Evolutionary conservation across 2,329 filamentous ascomycete genomes (phyloP).

Genomic region (Diaporthe helianthi): DNA sequence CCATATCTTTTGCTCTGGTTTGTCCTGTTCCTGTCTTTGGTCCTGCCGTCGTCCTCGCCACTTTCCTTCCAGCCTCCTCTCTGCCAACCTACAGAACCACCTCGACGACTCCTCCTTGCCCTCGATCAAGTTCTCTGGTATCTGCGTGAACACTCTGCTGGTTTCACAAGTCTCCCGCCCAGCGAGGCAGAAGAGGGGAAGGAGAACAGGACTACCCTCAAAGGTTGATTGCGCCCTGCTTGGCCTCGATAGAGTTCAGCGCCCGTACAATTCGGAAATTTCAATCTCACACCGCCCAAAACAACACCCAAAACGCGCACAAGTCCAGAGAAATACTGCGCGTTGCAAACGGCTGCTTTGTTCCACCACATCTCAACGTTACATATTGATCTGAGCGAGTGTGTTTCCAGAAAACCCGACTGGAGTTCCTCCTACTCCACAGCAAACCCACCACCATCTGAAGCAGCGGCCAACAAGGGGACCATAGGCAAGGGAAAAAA

Average conservation of each 20-base stretch:
- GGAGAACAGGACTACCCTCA: not conserved
- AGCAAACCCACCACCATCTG: not conserved
- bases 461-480: not conserved
- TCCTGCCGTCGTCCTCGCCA: not conserved
- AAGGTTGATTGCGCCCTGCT: slow-evolving; percentile 1
- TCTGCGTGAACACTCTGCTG: not conserved
- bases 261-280: not conserved
- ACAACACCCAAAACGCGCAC: not conserved
- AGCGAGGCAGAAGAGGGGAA: not conserved
- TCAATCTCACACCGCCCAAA: not conserved
- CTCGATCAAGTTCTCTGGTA: not conserved
- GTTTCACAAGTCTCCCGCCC: not conserved
- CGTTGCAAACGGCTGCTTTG: slow-evolving; percentile 8
- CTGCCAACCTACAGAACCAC: not conserved
- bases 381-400: not conserved
- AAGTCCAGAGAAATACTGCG: not conserved
- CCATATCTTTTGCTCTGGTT: slow-evolving; percentile 2
- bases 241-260: slow-evolving; percentile 14
- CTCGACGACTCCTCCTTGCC: not conserved
- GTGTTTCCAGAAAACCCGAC: not conserved
- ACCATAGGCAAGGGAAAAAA: slow-evolving; percentile 3
- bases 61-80: slow-evolving; percentile 5
- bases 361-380: not conserved
- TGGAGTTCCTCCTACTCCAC: slow-evolving; percentile 9
- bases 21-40: not conserved